Base-by-base conservation (phyloP, 805 yeast species). In the Candida alai region DNA sequence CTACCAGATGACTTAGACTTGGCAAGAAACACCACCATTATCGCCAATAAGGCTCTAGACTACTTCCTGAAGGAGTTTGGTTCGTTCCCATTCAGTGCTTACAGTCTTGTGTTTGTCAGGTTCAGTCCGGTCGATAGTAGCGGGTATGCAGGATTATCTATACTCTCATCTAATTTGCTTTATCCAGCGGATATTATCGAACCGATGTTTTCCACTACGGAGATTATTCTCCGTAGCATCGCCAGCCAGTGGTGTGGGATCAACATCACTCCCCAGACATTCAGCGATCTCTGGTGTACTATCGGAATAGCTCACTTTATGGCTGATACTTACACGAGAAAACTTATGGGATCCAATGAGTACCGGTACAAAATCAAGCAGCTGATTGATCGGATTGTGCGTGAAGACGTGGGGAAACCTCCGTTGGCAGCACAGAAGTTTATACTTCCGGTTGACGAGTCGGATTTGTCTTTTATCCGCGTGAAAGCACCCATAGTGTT, bases 181-280 rank as follows among this genome's bases (percentile, higher is more conserved):
- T 90, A 86, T 48, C 79, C 89, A 0, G 70, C 90, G 0, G 74
- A 76, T 21, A 61, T 78, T 8, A 78, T 93, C 20, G 98, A 93
- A 44, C 90, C 94, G 1, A 67, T 86, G 35, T 80, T 83, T 45
- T 49, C 74, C 0, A 72, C 77, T 2, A 84, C 96, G 0, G 87
- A 84, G 40, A 53, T 65, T 0, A 55, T 93, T 3, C 70, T 90
- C 0, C 74, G 77, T 36, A 79, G 85, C 0, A 57, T 93, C 14
- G 83, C 97, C 0, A 73, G 77, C 4, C 98, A 93, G 55, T 93
- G 97, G 95, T 76, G 94, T 0, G 96, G 97, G 12, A 80, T 93
- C 22, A 86, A 85, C 53, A 86, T 93, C 13, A 80, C 87, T 3
- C 96, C 97, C 0, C 73, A 72, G 35, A 72, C 79, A 1, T 73